Base-by-base conservation (phyloP, 2,329 filamentous ascomycete genomes). In the Penicillium polonicum region DNA sequence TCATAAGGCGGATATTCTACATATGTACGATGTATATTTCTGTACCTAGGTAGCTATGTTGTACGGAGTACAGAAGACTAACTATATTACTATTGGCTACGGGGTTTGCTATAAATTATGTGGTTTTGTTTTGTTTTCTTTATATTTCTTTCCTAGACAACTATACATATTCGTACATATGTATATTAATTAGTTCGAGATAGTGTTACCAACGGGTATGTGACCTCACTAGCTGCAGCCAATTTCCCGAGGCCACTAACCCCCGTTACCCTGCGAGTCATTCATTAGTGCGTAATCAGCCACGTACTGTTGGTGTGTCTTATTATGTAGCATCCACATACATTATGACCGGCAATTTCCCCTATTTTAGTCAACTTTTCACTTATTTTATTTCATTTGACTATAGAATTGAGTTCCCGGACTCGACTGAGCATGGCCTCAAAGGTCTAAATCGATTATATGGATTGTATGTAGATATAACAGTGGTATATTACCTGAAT, bases 201-300 rank as follows among this genome's bases (percentile, higher is more conserved):
- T 50, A 19, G 23, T 45, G 38, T n/a, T 15, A 46, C 35, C 4
- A 23, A n/a, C 35, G 35, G 42, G 36, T 41, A 48, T 35, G 29
- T 35, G 49, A 52, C 49, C 31, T 36, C 27, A 29, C 25, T 46
- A 48, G 45, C 31, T 36, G 45, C 31, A 48, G 45, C 31, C 48
- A 52, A 52, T 45, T 56, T 19, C 31, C 54, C 54, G 54, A 33
- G 21, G 10, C 29, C 25, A 27, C 50, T 42, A 23, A 8, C 15
- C 4, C 25, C 42, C n/a, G 35, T 31, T 42, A 36, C 21, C 29
- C 48, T 56, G 54, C 54, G 54, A 56, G 54, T 56, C 54, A 56
- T 56, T 56, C n/a, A 12, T 35, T 52, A 56, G 48, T 44, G 39
- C 38, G 51, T 48, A 8, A 41, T 13, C 17, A 43, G 36, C 52